phyloP scores from a whole-genome alignment of 1,139 yeast genomes.

The Yamadazyma diddensiae region DNA sequence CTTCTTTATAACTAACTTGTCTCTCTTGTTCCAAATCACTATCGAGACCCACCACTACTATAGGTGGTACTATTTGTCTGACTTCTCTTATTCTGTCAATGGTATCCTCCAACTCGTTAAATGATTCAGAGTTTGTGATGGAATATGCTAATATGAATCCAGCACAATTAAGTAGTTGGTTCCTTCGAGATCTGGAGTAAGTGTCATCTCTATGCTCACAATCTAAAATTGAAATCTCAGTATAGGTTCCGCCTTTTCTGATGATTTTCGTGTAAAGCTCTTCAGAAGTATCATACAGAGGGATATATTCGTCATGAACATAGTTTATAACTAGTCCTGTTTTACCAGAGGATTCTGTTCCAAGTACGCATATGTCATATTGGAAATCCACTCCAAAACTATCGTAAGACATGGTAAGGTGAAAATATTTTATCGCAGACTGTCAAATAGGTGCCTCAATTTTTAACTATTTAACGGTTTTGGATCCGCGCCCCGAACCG shows the following conservation, averaged over 20 bases:
- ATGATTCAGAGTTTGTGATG: conserved; percentile 25
- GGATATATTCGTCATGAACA: conserved; percentile 21
- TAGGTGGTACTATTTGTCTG: conserved; percentile 23
- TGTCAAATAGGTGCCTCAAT: background rate
- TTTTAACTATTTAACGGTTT: conserved; percentile 1
- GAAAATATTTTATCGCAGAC: background rate
- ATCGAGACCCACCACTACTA: conserved; percentile 33
- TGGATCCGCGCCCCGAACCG: background rate
- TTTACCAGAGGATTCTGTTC: conserved; percentile 29
- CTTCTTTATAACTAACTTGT: conserved; percentile 29
- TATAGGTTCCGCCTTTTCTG: conserved; percentile 14
- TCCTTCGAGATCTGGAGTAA: conserved; percentile 24
- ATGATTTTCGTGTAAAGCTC: conserved; percentile 31
- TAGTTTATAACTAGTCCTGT: conserved; percentile 27
- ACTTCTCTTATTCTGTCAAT: conserved; percentile 20
- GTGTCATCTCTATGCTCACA: conserved; percentile 23
- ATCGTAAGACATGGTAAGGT: conserved; percentile 8
- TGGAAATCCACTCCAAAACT: conserved; percentile 21
- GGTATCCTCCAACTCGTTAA: conserved; percentile 27
- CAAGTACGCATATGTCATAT: conserved; percentile 35
- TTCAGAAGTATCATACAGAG: conserved; percentile 15
- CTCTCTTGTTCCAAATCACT: conserved; percentile 25
- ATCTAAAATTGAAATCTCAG: conserved; percentile 30
- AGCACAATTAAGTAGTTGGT: conserved; percentile 29
- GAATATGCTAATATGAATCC: conserved; percentile 33